Evolutionary conservation across 441 rosid genomes (phyloP).

Genomic region (Gossypium davidsonii): DNA sequence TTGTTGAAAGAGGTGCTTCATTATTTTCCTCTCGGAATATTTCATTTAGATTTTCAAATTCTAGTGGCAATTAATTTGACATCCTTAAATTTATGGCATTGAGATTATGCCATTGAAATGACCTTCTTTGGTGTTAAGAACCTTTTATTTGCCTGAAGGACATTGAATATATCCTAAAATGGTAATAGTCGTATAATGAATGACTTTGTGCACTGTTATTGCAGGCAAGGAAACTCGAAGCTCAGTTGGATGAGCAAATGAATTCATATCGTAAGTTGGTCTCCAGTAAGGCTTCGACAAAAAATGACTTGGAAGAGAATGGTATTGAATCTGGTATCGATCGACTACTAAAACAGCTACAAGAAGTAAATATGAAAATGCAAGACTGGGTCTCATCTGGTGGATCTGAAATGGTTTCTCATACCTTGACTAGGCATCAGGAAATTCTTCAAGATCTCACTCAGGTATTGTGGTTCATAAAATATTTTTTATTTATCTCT

Average conservation of each 20-base stretch:
- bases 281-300: slow-evolving; percentile 57
- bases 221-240: slow-evolving; percentile 92
- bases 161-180: neutral
- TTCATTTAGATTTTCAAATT: neutral
- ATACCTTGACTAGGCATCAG: slow-evolving; percentile 91
- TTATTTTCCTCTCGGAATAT: neutral
- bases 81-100: neutral
- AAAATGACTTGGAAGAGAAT: slow-evolving; percentile 54
- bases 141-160: neutral
- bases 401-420: slow-evolving; percentile 97
- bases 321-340: slow-evolving; percentile 79
- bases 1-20: neutral
- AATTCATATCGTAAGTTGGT: slow-evolving; percentile 73
- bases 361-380: slow-evolving; percentile 82
- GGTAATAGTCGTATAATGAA: neutral
- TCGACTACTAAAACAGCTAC: slow-evolving; percentile 61
- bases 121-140: neutral
- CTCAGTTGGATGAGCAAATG: slow-evolving; percentile 98
- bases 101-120: neutral
- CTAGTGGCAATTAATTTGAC: neutral
- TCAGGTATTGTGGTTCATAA: slow-evolving; percentile 41
- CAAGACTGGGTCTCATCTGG: slow-evolving; percentile 96
- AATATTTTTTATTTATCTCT: neutral
- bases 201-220: slow-evolving; percentile 11
- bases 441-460: slow-evolving; percentile 91